Conservation (phyloP, 441 rosid genomes). For the Pelargonium fulgidum region DNA sequence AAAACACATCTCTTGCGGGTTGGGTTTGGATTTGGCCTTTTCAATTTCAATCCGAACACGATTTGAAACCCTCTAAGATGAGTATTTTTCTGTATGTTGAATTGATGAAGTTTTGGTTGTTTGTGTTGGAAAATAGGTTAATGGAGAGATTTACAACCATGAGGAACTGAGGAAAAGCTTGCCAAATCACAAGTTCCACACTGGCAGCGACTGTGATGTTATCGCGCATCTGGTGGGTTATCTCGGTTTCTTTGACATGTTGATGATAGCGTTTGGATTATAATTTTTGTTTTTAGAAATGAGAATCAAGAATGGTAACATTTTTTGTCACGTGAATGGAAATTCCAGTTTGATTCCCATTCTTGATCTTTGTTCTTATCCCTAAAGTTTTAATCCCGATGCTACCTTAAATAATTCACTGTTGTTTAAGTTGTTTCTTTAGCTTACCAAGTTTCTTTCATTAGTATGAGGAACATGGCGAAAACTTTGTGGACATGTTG, state of each 20-base stretch:
- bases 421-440: neutral
- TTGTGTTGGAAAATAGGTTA: slow-evolving; percentile 44
- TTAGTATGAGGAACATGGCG: slow-evolving; percentile 94
- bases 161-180: slow-evolving; percentile 53
- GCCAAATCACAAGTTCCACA: slow-evolving; percentile 62
- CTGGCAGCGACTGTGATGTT: slow-evolving; percentile 98
- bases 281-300: too few species aligned
- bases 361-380: too few species aligned
- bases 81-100: neutral
- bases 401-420: neutral
- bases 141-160: slow-evolving; percentile 97
- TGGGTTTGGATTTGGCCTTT: neutral
- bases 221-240: slow-evolving; percentile 89
- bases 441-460: slow-evolving; percentile 17
- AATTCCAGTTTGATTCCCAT: too few species aligned
- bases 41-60: too few species aligned
- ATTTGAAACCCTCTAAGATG: too few species aligned
- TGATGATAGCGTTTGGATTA: neutral
- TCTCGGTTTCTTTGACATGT: neutral
- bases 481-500: slow-evolving; percentile 78
- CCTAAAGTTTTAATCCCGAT: slow-evolving; percentile 6
- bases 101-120: too few species aligned
- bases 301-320: too few species aligned
- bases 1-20: neutral
- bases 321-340: too few species aligned